Base-by-base conservation (phyloP, 2,329 filamentous ascomycete species). In the Fusarium equiseti region DNA sequence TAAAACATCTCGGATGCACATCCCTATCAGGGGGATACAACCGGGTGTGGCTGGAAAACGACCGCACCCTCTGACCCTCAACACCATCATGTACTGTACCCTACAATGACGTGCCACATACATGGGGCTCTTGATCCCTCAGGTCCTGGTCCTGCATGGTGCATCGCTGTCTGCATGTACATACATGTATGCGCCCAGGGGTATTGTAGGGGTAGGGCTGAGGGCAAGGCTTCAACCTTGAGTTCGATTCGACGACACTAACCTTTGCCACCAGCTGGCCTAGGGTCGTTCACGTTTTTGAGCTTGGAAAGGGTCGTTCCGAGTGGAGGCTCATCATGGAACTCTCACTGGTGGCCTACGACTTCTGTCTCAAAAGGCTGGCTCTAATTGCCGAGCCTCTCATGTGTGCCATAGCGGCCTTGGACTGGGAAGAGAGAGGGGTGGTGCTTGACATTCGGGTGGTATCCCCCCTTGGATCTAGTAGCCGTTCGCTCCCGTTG, bases 401-500 rank as follows among this genome's bases (percentile, higher is more conserved):
- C 57, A 69, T 71, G 64, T 59, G 70, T 57, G 58, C 35, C 31
- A 51, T 57, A 59, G 43, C 61, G 62, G 45, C 56, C 46, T 56
- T 71, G 26, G 54, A 58, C 64, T 51, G 48, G 44, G 38, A 60
- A 46, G 53, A 53, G 49, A 64, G 50, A 59, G 60, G 63, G 54
- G 65, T 53, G 58, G 63, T 66, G 61, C 54, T 66, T 45, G 63
- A 61, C 27, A 56, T 66, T 63, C 63, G 63, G 64, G 63, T 60
- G 63, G 49, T 56, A 56, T 59, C 40, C 55, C 63, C 70, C 63
- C 63, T 66, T 66, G 49, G 63, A 66, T 57, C 65, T 74, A 74
- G 72, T 62, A 73, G 71, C 73, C 73, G 73, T 75, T 74, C 73
- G 73, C 67, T 75, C 73, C 73, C 73, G 72, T 73, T 63, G 66